Evolutionary conservation across 768 basidiomycete genomes (phyloP).

Genomic region (Pleurotus cornucopiae): DNA sequence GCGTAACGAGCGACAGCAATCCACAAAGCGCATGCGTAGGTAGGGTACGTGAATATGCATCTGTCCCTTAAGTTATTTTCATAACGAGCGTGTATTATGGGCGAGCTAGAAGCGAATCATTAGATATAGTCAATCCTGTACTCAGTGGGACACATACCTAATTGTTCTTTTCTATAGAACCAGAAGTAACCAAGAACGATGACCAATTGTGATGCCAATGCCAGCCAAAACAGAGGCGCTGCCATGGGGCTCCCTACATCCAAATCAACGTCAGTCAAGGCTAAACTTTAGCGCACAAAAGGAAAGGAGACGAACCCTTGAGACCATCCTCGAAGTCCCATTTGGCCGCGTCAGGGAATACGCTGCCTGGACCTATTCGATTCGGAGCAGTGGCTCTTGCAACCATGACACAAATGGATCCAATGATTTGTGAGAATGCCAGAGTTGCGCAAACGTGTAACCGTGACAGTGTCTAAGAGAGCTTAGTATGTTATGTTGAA

Average conservation of each 20-base stretch:
- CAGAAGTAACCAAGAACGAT: constrained; percentile 93
- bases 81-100: constrained; percentile 7
- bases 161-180: constrained; percentile 96
- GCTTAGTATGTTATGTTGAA: constrained; percentile 8
- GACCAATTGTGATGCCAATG: constrained; percentile 71
- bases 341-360: constrained; percentile 88
- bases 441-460: constrained; percentile 93
- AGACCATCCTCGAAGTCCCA: constrained; percentile 84
- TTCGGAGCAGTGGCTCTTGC: constrained; percentile 90
- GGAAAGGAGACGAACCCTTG: constrained; percentile 33
- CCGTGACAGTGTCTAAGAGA: constrained; percentile 71
- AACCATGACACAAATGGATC: constrained; percentile 87
- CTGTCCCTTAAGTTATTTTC: not conserved
- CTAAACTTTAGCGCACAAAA: not conserved
- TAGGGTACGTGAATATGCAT: not conserved
- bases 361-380: constrained; percentile 80
- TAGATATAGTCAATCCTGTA: not conserved
- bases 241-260: constrained; percentile 71
- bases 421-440: constrained; percentile 86
- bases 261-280: not conserved
- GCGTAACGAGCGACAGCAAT: not conserved
- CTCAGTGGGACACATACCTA: constrained; percentile 47
- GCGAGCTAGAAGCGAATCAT: constrained; percentile 4
- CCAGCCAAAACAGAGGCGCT: constrained; percentile 84
- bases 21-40: not conserved